Evolutionary conservation across 176 grass and related monocot genomes (phyloP).

Genomic region (Ananas comosus): DNA sequence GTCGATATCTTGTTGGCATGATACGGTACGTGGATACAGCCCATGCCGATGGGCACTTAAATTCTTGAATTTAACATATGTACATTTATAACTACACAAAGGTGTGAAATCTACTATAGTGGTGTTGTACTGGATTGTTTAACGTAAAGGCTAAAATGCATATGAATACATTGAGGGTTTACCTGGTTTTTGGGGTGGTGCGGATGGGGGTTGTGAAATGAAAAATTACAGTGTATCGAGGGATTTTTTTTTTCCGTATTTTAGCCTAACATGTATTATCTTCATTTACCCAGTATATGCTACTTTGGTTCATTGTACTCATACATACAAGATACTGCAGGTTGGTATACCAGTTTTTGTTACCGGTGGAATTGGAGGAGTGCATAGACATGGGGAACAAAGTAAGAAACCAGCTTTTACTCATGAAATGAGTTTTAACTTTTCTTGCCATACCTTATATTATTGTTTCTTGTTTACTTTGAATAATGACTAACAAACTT

Average conservation of each 20-base stretch:
- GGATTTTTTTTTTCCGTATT: not conserved
- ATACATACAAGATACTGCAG: slow-evolving; percentile 31
- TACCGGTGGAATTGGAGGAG: slow-evolving; percentile 73
- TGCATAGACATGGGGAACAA: slow-evolving; percentile 76
- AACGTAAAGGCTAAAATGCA: no score
- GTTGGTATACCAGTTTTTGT: slow-evolving; percentile 88
- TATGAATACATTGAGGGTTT: no score
- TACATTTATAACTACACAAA: no score
- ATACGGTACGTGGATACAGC: no score
- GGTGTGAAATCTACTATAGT: no score
- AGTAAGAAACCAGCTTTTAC: slow-evolving; percentile 38
- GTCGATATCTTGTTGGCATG: no score
- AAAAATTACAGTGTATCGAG: no score
- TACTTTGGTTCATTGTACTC: not conserved
- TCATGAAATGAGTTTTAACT: not conserved
- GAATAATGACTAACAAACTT: not conserved
- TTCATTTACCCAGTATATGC: not conserved
- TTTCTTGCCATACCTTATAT: not conserved
- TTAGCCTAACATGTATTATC: not conserved
- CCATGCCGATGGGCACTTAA: no score
- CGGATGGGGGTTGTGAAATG: no score
- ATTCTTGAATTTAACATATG: no score
- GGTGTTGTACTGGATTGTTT: no score
- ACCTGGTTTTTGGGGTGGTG: no score
- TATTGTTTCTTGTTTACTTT: not conserved